These are phyloP conservation scores for Cyclotella cryptica DNA, from an alignment of 108 stramenopile genomes.

Conservation along the genomic window DNA sequence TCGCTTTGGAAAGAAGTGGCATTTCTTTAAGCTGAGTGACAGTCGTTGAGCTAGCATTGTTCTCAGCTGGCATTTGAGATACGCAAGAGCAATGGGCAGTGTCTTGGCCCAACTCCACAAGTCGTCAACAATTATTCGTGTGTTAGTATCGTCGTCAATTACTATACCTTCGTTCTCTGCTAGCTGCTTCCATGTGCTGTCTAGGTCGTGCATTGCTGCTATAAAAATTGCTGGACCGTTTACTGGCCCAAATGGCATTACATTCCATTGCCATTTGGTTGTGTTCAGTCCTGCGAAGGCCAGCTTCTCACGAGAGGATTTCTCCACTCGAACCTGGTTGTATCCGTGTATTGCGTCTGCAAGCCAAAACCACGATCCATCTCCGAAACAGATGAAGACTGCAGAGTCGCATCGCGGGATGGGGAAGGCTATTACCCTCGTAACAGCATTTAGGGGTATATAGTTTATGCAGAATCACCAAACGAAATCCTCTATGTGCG, in stretches of 20 bases:
- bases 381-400: no score
- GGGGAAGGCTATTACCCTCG: background rate
- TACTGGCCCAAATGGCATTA: no score
- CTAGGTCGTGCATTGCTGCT: slow-evolving; percentile 3
- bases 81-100: background rate
- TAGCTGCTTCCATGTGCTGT: background rate
- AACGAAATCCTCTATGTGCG: background rate
- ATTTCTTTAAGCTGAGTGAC: background rate
- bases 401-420: background rate
- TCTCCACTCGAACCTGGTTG: background rate
- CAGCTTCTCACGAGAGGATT: background rate
- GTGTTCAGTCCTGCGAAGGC: no score
- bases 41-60: no score
- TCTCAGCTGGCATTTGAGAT: no score
- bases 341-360: no score
- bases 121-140: slow-evolving; percentile 1
- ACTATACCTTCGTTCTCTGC: background rate
- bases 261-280: no score
- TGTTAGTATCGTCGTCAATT: slow-evolving; percentile 10
- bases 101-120: background rate
- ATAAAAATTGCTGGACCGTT: no score
- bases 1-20: background rate
- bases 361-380: no score
- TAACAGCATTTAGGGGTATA: background rate
- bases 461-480: no score